Evolutionary conservation across 305 asterid genomes (phyloP).

Genomic region (Plantago rigida): DNA sequence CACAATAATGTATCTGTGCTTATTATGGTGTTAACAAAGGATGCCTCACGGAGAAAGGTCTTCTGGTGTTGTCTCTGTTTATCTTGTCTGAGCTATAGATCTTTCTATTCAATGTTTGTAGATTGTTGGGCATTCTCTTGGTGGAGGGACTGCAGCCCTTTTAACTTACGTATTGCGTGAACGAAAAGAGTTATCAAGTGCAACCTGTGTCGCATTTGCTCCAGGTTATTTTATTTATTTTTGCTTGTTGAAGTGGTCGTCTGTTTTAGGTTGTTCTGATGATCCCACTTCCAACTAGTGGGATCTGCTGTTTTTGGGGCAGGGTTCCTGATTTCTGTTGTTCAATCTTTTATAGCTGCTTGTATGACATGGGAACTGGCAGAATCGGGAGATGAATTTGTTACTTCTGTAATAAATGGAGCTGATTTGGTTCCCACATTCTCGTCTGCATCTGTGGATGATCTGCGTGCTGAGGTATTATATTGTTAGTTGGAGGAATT

Average conservation of each 20-base stretch:
- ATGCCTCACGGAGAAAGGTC: not conserved
- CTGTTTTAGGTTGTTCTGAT: not conserved
- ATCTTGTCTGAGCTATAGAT: not conserved
- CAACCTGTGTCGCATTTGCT: constrained; percentile 89
- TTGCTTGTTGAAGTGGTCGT: constrained; percentile 10
- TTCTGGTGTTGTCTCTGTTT: not conserved
- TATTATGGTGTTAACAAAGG: not conserved
- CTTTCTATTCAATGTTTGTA: constrained; percentile 29
- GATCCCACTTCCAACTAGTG: constrained; percentile 11
- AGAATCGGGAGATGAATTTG: constrained; percentile 70
- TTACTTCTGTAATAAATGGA: constrained; percentile 78
- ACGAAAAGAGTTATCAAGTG: constrained; percentile 59
- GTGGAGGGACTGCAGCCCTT: constrained; percentile 94
- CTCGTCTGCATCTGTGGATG: constrained; percentile 93
- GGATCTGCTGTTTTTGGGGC: constrained; percentile 2
- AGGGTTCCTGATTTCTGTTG: constrained; percentile 11
- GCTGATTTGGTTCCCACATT: constrained; percentile 95
- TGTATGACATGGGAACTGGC: constrained; percentile 99
- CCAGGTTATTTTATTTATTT: constrained; percentile 50
- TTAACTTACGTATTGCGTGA: constrained; percentile 81
- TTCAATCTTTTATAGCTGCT: constrained; percentile 57
- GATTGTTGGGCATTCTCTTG: constrained; percentile 94
- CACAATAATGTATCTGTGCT: not conserved
- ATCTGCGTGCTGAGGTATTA: constrained; percentile 82
- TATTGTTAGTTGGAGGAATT: constrained; percentile 13